phyloP scores from a whole-genome alignment of 495 filamentous ascomycete species.

The Aspergillus sclerotioniger region DNA sequence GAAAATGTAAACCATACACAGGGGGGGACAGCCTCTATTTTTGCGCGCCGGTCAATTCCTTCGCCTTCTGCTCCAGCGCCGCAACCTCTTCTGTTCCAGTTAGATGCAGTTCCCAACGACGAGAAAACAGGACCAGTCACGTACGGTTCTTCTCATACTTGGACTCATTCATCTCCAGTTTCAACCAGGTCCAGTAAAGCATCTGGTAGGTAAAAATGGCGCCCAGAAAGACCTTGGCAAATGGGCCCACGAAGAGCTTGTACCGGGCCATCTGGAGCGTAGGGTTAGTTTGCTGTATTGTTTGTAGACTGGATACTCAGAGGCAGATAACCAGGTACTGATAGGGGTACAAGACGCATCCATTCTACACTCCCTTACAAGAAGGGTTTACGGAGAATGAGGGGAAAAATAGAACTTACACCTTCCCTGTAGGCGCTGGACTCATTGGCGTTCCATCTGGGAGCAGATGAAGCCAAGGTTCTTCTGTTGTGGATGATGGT shows the following conservation, averaged over 20 bases:
- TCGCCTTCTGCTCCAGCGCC: constrained; percentile 41
- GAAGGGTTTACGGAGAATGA: background rate
- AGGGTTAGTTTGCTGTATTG: background rate
- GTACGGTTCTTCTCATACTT: constrained; percentile 59
- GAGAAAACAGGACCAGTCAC: constrained; percentile 20
- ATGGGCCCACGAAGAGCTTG: constrained; percentile 71
- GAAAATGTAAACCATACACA: background rate
- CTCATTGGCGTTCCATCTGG: constrained; percentile 13
- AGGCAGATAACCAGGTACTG: background rate
- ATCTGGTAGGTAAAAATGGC: constrained; percentile 88
- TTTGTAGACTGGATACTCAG: background rate
- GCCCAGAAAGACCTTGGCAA: constrained; percentile 81
- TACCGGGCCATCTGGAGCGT: constrained; percentile 69
- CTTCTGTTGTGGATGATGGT: constrained; percentile 9
- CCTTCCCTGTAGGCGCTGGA: constrained; percentile 22
- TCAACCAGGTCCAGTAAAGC: constrained; percentile 79
- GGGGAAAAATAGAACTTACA: constrained; percentile 14
- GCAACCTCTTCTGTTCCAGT: constrained; percentile 38
- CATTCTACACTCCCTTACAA: too few relatives aligned
- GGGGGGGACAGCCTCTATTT: constrained; percentile 11
- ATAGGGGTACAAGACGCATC: background rate
- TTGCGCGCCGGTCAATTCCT: constrained; percentile 34
- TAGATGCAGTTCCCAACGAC: background rate
- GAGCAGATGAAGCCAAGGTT: constrained; percentile 17
- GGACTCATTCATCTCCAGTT: constrained; percentile 75